Conservation (phyloP, 345 rosid genomes). For the Odontarrhena argentea region DNA sequence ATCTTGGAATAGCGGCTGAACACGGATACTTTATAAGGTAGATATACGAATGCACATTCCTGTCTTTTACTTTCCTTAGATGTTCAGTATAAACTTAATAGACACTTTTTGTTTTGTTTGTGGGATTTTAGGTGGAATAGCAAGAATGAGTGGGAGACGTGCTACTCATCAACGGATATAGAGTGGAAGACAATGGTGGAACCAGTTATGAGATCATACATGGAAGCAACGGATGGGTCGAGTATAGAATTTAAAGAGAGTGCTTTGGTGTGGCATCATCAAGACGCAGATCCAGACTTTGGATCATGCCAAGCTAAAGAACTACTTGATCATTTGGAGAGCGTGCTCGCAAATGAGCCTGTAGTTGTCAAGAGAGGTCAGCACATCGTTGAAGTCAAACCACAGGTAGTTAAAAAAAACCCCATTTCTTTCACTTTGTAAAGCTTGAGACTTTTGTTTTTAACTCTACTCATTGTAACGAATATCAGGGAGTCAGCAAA, state of each 20-base stretch:
- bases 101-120: not conserved
- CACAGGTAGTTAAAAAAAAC: conserved; percentile 42
- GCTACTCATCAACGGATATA: conserved; percentile 42
- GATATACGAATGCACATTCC: not conserved
- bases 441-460: not conserved
- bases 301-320: conserved; percentile 65
- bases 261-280: conserved; percentile 71
- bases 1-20: conserved; percentile 52
- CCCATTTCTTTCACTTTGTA: not conserved
- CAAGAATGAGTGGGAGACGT: conserved; percentile 52
- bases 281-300: conserved; percentile 60
- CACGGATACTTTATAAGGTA: conserved; percentile 54
- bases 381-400: conserved; percentile 63
- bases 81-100: not conserved
- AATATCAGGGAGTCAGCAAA: conserved; percentile 73
- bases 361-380: conserved; percentile 59
- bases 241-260: conserved; percentile 59
- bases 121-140: conserved; percentile 48
- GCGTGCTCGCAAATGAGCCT: conserved; percentile 58
- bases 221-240: conserved; percentile 65
- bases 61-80: not conserved
- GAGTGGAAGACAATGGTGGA: conserved; percentile 53
- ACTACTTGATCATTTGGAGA: conserved; percentile 62
- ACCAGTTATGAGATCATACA: conserved; percentile 54
- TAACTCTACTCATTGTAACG: not conserved